These are phyloP conservation scores for Acrocalymma vagum DNA, from an alignment of 2,329 filamentous ascomycete species.

Conservation along the genomic window DNA sequence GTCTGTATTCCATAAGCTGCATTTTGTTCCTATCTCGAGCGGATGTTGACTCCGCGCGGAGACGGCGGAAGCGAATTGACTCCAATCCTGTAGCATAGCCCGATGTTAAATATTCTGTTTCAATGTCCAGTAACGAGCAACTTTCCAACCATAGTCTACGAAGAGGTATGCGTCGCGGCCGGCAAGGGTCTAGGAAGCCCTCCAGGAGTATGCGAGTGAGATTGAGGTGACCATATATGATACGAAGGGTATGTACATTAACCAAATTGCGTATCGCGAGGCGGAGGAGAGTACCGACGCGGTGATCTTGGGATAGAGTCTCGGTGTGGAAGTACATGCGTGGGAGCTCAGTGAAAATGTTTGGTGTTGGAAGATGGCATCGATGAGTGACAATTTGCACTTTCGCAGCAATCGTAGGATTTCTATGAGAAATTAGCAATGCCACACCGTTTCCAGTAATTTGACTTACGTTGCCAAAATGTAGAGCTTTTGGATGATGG, in stretches of 20 bases:
- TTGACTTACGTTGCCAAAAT: conserved; percentile 48
- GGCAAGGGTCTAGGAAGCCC: conserved; percentile 47
- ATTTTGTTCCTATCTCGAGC: conserved; percentile 19
- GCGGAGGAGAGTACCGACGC: conserved; percentile 49
- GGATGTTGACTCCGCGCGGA: conserved; percentile 38
- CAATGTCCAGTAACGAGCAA: conserved; percentile 45
- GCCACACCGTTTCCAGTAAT: background rate
- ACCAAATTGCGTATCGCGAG: conserved; percentile 51
- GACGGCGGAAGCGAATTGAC: conserved; percentile 51
- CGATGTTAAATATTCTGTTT: conserved; percentile 21
- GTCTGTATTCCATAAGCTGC: conserved; percentile 31
- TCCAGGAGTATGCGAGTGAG: conserved; percentile 50
- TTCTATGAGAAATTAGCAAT: conserved; percentile 34
- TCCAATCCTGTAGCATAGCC: conserved; percentile 45
- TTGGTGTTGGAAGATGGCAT: conserved; percentile 56
- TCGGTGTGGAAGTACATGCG: conserved; percentile 48
- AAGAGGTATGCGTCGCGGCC: conserved; percentile 39
- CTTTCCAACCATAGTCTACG: conserved; percentile 57
- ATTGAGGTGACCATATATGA: conserved; percentile 54
- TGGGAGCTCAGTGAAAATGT: conserved; percentile 55
- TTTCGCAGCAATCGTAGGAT: conserved; percentile 50
- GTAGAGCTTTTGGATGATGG: conserved; percentile 52
- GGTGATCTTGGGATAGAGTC: conserved; percentile 50
- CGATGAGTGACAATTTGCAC: conserved; percentile 55
- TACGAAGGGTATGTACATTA: conserved; percentile 54